Evolutionary conservation across 495 filamentous ascomycete species (phyloP).

Genomic region (Talaromyces adpressus): DNA sequence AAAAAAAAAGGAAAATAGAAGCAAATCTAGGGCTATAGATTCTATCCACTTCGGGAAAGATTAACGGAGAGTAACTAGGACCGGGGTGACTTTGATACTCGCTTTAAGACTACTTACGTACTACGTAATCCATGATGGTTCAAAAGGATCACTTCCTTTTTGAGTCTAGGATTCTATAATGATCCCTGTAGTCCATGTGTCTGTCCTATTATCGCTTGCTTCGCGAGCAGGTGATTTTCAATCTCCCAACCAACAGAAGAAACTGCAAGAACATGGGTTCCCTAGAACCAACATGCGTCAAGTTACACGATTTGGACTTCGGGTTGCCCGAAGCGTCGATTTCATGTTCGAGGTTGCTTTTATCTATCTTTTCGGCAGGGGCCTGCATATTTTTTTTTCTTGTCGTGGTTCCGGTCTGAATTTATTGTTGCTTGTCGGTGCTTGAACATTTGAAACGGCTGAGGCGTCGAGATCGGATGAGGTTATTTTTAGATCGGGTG

Average conservation of each 20-base stretch:
- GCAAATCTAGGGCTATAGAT: not conserved
- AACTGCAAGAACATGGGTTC: not conserved
- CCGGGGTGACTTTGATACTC: not conserved
- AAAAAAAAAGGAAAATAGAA: not conserved
- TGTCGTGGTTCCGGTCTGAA: not conserved
- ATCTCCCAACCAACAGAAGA: not conserved
- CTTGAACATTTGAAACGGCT: not conserved
- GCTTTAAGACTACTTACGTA: not conserved
- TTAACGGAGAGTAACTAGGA: not conserved
- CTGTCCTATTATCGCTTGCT: not conserved
- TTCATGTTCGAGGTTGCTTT: not conserved
- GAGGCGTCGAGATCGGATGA: not conserved
- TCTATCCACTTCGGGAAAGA: not conserved
- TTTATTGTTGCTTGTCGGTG: not conserved
- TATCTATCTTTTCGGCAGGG: not conserved
- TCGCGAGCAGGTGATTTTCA: not conserved
- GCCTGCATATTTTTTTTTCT: not conserved
- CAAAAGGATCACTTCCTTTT: not conserved
- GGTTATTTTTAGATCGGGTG: not conserved
- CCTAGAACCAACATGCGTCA: not conserved
- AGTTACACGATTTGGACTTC: not conserved
- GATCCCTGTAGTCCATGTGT: not conserved
- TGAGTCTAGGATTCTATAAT: not conserved
- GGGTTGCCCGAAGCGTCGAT: not conserved
- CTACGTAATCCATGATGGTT: no score